These are phyloP conservation scores for Pholiota conissans DNA, from an alignment of 768 basidiomycete genomes.

Conservation along the genomic window DNA sequence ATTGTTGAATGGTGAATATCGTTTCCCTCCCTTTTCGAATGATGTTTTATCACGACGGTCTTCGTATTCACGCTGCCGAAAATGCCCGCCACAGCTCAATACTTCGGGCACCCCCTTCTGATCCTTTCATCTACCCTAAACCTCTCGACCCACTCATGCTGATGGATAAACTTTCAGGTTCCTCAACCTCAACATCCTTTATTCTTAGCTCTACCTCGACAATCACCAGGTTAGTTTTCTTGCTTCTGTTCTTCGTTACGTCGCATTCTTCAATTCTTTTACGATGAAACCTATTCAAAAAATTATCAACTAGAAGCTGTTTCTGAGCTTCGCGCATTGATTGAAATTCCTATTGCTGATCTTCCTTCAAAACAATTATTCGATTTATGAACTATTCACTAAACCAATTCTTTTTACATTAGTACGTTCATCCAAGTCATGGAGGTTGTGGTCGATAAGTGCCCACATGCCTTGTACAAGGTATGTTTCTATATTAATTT, in stretches of 20 bases:
- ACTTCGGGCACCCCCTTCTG: constrained; percentile 81
- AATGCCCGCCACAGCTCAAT: constrained; percentile 92
- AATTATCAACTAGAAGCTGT: constrained; percentile 90
- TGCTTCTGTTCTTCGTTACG: neutral
- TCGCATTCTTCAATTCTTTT: constrained; percentile 3
- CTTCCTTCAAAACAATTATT: neutral
- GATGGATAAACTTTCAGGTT: constrained; percentile 3
- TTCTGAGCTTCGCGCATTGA: constrained; percentile 76
- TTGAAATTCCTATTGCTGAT: constrained; percentile 31
- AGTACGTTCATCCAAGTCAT: constrained; percentile 8
- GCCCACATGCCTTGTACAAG: neutral
- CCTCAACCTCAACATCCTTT: too few species aligned
- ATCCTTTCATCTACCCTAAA: constrained; percentile 27
- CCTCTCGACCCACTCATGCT: constrained; percentile 13
- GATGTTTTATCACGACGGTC: constrained; percentile 92
- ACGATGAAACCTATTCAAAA: constrained; percentile 47
- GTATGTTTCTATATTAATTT: neutral
- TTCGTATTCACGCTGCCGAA: constrained; percentile 85
- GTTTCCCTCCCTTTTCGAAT: constrained; percentile 28
- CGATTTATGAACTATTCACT: constrained; percentile 1
- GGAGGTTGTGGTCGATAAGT: too few species aligned
- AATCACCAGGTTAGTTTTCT: neutral
- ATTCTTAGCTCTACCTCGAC: too few species aligned
- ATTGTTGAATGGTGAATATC: constrained; percentile 31
- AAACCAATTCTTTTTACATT: neutral